A percentile compares a stretch with the other conserved stretches of the same genome.
Evolutionary conservation across 1,284 basidiomycete genomes (phyloP).

Genomic region (Cryptococcus sp.): DNA sequence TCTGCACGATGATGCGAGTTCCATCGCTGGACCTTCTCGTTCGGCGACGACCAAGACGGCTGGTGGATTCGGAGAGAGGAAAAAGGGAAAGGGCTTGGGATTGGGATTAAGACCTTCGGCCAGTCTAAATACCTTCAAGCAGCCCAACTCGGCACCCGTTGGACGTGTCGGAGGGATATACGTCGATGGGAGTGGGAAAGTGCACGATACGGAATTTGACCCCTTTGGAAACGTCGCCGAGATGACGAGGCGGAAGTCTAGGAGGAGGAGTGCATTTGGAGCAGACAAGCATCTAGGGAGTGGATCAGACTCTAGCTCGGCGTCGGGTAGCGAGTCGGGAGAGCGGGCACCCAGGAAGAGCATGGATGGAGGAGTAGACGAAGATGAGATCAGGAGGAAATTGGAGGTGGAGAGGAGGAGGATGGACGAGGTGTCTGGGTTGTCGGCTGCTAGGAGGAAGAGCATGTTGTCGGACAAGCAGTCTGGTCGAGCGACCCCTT

Average conservation of each 20-base stretch:
- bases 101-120: conserved; percentile 13
- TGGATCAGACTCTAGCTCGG: conserved; percentile 12
- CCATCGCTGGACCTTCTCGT: conserved; percentile 30
- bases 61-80: conserved; percentile 21
- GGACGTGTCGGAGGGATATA: conserved; percentile 31
- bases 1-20: conserved; percentile 17
- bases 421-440: conserved; percentile 36
- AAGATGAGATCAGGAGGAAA: conserved; percentile 32
- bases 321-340: conserved; percentile 12
- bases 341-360: conserved; percentile 4
- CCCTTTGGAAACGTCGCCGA: conserved; percentile 43
- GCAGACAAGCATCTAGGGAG: conserved; percentile 25
- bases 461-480: conserved; percentile 37
- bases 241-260: conserved; percentile 35
- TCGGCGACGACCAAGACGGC: conserved; percentile 23
- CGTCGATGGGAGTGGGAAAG: conserved; percentile 38
- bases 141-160: background rate
- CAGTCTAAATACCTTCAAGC: conserved; percentile 18
- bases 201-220: conserved; percentile 47
- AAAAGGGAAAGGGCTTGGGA: conserved; percentile 16
- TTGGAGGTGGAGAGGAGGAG: conserved; percentile 36
- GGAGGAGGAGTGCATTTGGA: conserved; percentile 39
- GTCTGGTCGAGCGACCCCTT: conserved; percentile 31
- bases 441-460: conserved; percentile 32
- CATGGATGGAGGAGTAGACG: conserved; percentile 16